Evolutionary conservation across 768 basidiomycete genomes (phyloP).

Genomic region (Amanita phalloides): DNA sequence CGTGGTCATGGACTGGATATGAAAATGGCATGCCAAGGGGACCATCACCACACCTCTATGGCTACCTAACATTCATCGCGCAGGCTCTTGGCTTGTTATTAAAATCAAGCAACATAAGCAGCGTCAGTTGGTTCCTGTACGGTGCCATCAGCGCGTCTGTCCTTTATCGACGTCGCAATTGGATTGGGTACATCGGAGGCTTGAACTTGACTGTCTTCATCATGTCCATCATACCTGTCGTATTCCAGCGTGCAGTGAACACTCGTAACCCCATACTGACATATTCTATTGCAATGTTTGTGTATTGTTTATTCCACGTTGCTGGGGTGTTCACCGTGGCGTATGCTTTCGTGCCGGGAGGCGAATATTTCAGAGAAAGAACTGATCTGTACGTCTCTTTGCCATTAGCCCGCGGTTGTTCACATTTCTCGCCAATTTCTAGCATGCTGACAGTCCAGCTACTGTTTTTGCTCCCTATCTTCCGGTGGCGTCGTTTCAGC

Average conservation of each 20-base stretch:
- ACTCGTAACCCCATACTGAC: slow-evolving; percentile 33
- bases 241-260: slow-evolving; percentile 37
- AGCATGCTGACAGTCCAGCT: slow-evolving; percentile 51
- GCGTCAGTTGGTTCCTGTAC: slow-evolving; percentile 43
- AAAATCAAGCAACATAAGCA: slow-evolving; percentile 27
- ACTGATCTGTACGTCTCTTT: slow-evolving; percentile 52
- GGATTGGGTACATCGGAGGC: slow-evolving; percentile 64
- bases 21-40: slow-evolving; percentile 48
- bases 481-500: slow-evolving; percentile 22
- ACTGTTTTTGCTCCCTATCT: slow-evolving; percentile 35
- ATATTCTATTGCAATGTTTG: slow-evolving; percentile 44
- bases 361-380: slow-evolving; percentile 61
- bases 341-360: slow-evolving; percentile 85
- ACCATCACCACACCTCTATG: slow-evolving; percentile 63
- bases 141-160: slow-evolving; percentile 42
- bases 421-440: background rate
- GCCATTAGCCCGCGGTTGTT: background rate
- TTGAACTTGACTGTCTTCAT: slow-evolving; percentile 50
- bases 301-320: slow-evolving; percentile 54
- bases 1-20: slow-evolving; percentile 91
- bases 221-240: slow-evolving; percentile 49
- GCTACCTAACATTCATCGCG: slow-evolving; percentile 54
- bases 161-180: slow-evolving; percentile 52
- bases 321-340: slow-evolving; percentile 78
- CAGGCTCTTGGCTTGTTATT: slow-evolving; percentile 44